Evolutionary conservation across 2,329 filamentous ascomycete species (phyloP).

Genomic region (Exophiala sideris): DNA sequence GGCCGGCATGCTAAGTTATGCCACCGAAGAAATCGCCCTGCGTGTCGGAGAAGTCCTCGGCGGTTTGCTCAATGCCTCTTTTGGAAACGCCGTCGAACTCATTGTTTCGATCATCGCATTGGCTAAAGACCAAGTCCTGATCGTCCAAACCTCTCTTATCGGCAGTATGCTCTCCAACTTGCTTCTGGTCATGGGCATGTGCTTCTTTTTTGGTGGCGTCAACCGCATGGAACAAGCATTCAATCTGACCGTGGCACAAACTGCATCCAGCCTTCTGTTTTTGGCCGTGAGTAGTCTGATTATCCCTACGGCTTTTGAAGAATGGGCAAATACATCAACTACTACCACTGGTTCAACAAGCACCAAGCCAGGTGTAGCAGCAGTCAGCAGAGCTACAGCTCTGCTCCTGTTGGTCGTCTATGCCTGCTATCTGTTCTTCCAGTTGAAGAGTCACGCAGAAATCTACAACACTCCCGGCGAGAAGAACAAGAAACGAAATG

Average conservation of each 20-base stretch:
- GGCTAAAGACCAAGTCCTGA: constrained; percentile 67
- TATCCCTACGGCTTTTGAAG: constrained; percentile 82
- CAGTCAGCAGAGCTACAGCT: constrained; percentile 44
- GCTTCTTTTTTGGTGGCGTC: constrained; percentile 83
- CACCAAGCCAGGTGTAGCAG: constrained; percentile 22
- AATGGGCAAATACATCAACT: constrained; percentile 44
- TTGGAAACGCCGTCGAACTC: constrained; percentile 86
- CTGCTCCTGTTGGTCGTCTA: constrained; percentile 85
- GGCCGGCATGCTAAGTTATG: constrained; percentile 79
- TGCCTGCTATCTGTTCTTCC: constrained; percentile 79
- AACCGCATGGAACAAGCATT: constrained; percentile 80
- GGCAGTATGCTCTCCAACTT: constrained; percentile 90
- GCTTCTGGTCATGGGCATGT: constrained; percentile 84
- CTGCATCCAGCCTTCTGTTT: constrained; percentile 75
- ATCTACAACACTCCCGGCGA: constrained; percentile 78
- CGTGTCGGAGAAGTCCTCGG: constrained; percentile 78
- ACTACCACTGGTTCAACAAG: constrained; percentile 10
- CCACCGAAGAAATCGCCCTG: constrained; percentile 84
- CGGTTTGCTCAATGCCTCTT: constrained; percentile 83
- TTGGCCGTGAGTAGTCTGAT: constrained; percentile 78
- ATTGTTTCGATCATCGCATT: constrained; percentile 87
- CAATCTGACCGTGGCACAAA: constrained; percentile 89
- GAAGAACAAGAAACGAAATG: constrained; percentile 64
- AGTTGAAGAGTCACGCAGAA: constrained; percentile 76
- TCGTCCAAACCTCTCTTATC: constrained; percentile 89